Evolutionary conservation across 1,284 basidiomycete species (phyloP).

Genomic region (Sporisorium reilianum): DNA sequence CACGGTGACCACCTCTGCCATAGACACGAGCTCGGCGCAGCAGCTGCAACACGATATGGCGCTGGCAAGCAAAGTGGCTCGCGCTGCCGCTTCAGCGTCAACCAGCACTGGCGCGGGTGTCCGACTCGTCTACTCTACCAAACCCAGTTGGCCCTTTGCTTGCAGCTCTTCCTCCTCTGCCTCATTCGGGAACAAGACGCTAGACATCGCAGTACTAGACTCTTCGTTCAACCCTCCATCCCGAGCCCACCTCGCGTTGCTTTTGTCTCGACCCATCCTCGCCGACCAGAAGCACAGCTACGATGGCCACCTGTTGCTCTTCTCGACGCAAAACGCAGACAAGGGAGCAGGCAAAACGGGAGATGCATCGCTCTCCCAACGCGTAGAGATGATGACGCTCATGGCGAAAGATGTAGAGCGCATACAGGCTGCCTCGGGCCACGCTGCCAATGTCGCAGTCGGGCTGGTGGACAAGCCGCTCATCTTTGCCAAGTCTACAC

Average conservation of each 20-base stretch:
- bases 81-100: slow-evolving; percentile 19
- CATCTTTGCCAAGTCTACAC: slow-evolving; percentile 83
- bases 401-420: slow-evolving; percentile 61
- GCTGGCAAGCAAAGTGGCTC: slow-evolving; percentile 25
- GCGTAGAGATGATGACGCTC: slow-evolving; percentile 69
- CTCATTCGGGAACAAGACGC: background rate
- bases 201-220: slow-evolving; percentile 77
- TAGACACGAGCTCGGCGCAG: slow-evolving; percentile 2
- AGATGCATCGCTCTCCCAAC: slow-evolving; percentile 72
- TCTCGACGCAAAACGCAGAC: slow-evolving; percentile 90
- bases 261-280: slow-evolving; percentile 72
- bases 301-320: slow-evolving; percentile 82
- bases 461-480: slow-evolving; percentile 87
- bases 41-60: slow-evolving; percentile 16
- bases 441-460: slow-evolving; percentile 77
- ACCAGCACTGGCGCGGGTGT: slow-evolving; percentile 24
- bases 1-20: slow-evolving; percentile 1
- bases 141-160: slow-evolving; percentile 28
- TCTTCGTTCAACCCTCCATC: slow-evolving; percentile 96
- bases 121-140: slow-evolving; percentile 48
- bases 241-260: slow-evolving; percentile 84
- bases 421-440: slow-evolving; percentile 17
- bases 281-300: slow-evolving; percentile 69
- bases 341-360: slow-evolving; percentile 77
- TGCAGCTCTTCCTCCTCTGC: slow-evolving; percentile 4